Conservation (phyloP, 2,329 filamentous ascomycete genomes). For the Beauveria brongniartii region DNA sequence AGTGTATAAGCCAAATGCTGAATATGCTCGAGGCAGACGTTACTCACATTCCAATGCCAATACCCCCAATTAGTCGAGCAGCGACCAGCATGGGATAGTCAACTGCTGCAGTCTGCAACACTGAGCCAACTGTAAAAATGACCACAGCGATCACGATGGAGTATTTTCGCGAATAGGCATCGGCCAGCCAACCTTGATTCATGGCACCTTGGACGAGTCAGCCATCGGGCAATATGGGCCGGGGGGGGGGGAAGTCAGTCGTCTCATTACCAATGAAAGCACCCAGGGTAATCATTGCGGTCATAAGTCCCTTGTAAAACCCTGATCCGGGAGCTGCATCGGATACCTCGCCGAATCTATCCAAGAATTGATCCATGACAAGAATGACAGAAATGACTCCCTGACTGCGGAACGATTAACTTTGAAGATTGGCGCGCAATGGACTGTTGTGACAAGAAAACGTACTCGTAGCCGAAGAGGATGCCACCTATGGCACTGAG, state of each 20-base stretch:
- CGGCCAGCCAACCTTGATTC: neutral
- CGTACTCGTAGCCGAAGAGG: neutral
- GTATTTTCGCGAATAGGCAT: neutral
- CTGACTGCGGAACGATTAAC: slow-evolving; percentile 18
- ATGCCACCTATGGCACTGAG: neutral
- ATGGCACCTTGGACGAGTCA: neutral
- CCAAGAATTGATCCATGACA: slow-evolving; percentile 27
- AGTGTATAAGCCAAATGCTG: neutral
- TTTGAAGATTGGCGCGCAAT: neutral
- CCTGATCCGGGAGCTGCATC: slow-evolving; percentile 19
- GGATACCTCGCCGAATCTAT: slow-evolving; percentile 25
- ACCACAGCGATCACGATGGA: neutral
- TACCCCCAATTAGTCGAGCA: slow-evolving; percentile 27
- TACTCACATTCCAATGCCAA: slow-evolving; percentile 31
- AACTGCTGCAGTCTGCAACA: slow-evolving; percentile 33
- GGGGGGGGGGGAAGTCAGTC: neutral
- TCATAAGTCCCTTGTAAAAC: neutral
- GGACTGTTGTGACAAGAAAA: neutral
- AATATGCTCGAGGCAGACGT: neutral
- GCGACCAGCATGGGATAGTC: slow-evolving; percentile 33
- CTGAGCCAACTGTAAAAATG: slow-evolving; percentile 30
- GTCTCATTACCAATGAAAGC: neutral
- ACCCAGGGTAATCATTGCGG: neutral
- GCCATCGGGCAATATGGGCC: neutral
- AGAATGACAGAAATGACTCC: slow-evolving; percentile 32